phyloP scores from a whole-genome alignment of 2,329 filamentous ascomycete species.

The Fusarium sp. region DNA sequence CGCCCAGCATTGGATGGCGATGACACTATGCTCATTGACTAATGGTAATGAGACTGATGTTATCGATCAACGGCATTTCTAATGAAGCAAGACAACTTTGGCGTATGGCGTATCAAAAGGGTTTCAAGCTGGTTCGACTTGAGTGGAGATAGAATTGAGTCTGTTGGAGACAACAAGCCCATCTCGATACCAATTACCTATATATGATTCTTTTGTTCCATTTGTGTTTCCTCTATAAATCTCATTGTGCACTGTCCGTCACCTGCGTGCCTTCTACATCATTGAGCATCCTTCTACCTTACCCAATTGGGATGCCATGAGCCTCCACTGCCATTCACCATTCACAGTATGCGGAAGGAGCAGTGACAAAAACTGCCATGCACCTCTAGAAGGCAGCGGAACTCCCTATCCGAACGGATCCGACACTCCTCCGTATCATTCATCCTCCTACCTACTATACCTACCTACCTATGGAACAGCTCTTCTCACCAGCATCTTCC shows the following conservation, averaged over 20 bases:
- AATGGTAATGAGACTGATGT: conserved; percentile 23
- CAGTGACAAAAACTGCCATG: background rate
- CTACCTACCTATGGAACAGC: background rate
- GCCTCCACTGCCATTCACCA: background rate
- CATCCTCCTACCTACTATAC: background rate
- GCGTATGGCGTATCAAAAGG: conserved; percentile 42
- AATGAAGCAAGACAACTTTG: conserved; percentile 38
- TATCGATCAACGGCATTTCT: conserved; percentile 22
- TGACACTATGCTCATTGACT: conserved; percentile 87
- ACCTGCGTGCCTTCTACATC: background rate
- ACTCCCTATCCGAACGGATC: background rate
- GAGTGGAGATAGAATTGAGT: conserved; percentile 37
- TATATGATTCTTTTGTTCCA: conserved; percentile 20
- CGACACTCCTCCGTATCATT: background rate
- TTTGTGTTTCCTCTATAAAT: background rate
- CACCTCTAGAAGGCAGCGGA: background rate
- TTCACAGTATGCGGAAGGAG: background rate
- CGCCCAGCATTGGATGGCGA: conserved; percentile 73
- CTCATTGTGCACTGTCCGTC: background rate
- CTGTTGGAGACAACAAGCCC: conserved; percentile 27
- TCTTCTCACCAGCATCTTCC: background rate
- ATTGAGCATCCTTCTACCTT: background rate
- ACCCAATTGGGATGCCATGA: background rate
- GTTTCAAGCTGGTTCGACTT: conserved; percentile 36
- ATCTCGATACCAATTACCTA: conserved; percentile 38